Evolutionary conservation across 1,139 yeast genomes (phyloP).

Genomic region (Spencermartinsiella ligniputridi): DNA sequence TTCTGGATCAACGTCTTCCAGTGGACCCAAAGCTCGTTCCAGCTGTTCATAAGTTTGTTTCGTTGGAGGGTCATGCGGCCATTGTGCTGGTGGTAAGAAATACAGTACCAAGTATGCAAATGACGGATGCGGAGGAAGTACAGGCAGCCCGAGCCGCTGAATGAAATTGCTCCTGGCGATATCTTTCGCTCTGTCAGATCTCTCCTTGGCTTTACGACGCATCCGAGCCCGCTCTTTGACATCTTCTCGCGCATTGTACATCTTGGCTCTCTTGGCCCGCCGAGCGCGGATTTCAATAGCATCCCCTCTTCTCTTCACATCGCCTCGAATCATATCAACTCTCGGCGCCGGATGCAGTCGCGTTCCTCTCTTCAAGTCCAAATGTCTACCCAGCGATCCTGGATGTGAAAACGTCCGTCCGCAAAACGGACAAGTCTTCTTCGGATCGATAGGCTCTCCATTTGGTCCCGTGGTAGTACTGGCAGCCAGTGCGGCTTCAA

Average conservation of each 20-base stretch:
- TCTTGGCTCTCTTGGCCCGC: conserved; percentile 37
- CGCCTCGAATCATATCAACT: conserved; percentile 40
- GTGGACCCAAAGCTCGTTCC: conserved; percentile 25
- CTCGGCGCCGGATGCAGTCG: conserved; percentile 42
- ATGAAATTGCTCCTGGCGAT: conserved; percentile 36
- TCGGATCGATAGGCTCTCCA: conserved; percentile 26
- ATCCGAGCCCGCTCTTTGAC: conserved; percentile 40
- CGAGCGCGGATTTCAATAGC: conserved; percentile 39
- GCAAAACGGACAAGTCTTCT: conserved; percentile 45
- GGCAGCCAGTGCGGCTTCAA: conserved; percentile 3
- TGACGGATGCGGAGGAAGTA: conserved; percentile 39
- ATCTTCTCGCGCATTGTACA: conserved; percentile 43
- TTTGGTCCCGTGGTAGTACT: conserved; percentile 8
- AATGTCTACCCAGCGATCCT: conserved; percentile 50
- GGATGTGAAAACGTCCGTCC: conserved; percentile 47
- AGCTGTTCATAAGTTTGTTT: conserved; percentile 35
- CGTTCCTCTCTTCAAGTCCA: conserved; percentile 46
- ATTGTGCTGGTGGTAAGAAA: conserved; percentile 40
- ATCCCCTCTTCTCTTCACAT: conserved; percentile 49
- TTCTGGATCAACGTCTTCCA: conserved; percentile 8
- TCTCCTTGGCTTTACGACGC: conserved; percentile 38
- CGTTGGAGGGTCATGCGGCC: conserved; percentile 51
- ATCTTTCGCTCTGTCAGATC: conserved; percentile 34
- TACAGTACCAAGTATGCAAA: conserved; percentile 46
- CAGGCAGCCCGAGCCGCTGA: conserved; percentile 36